Evolutionary conservation across 768 basidiomycete genomes (phyloP).

Genomic region (Xanthoconium purpureum): DNA sequence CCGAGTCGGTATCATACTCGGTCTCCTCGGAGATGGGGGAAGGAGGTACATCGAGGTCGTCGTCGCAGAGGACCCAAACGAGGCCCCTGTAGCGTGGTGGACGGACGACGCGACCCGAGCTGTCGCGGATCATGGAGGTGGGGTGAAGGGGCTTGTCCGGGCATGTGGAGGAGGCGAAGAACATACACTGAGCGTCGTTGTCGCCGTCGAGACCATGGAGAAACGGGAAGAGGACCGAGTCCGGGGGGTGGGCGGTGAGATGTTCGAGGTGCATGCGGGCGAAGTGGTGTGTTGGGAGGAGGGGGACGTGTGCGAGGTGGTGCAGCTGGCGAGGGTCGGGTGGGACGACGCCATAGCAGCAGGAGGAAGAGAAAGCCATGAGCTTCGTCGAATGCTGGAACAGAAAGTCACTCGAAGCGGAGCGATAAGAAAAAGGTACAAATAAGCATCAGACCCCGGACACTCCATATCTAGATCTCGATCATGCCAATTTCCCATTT

Average conservation of each 20-base stretch:
- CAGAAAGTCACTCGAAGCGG: not conserved
- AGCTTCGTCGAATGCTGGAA: not conserved
- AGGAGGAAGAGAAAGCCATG: slow-evolving; percentile 4
- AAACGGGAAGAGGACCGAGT: slow-evolving; percentile 84
- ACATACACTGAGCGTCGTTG: slow-evolving; percentile 74
- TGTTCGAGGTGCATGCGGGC: slow-evolving; percentile 61
- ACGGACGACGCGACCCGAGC: slow-evolving; percentile 23
- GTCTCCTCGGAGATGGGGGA: slow-evolving; percentile 23
- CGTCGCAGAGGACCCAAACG: slow-evolving; percentile 79
- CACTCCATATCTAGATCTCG: slow-evolving; percentile 20
- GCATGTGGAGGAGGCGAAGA: slow-evolving; percentile 53
- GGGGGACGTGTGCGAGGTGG: slow-evolving; percentile 17
- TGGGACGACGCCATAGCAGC: slow-evolving; percentile 23
- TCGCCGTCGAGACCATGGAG: slow-evolving; percentile 83
- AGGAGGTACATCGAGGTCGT: slow-evolving; percentile 44
- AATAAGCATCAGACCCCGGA: slow-evolving; percentile 19
- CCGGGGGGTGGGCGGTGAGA: slow-evolving; percentile 68
- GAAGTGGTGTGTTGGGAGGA: slow-evolving; percentile 49
- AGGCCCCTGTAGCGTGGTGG: slow-evolving; percentile 64
- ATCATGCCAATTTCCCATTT: slow-evolving; percentile 5
- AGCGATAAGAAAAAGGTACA: slow-evolving; percentile 24
- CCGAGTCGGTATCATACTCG: slow-evolving; percentile 32
- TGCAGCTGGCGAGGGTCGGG: slow-evolving; percentile 4
- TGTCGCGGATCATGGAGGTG: slow-evolving; percentile 26
- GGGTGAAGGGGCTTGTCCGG: slow-evolving; percentile 13